These are phyloP conservation scores for Nannochloris sp. DNA, from an alignment of 139 green algal genomes.

Conservation along the genomic window DNA sequence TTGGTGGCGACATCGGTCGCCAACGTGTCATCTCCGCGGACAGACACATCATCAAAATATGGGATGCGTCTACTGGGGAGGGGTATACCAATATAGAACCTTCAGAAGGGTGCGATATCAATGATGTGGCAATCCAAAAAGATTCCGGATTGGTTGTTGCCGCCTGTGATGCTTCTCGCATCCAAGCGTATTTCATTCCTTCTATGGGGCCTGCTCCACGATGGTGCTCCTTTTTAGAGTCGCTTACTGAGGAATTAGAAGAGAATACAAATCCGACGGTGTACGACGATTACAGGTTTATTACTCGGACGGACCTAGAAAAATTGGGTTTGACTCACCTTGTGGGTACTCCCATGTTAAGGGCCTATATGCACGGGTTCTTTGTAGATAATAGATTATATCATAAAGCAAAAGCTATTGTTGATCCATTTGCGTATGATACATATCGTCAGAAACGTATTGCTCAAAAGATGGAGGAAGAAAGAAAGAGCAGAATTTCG, in stretches of 20 bases:
- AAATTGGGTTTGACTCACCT: slow-evolving; percentile 82
- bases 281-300: slow-evolving; percentile 95
- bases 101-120: slow-evolving; percentile 65
- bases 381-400: slow-evolving; percentile 94
- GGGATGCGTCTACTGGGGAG: slow-evolving; percentile 52
- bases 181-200: slow-evolving; percentile 88
- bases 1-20: neutral
- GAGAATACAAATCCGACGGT: slow-evolving; percentile 62
- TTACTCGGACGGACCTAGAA: slow-evolving; percentile 49
- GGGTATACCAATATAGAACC: slow-evolving; percentile 78
- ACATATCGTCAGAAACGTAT: slow-evolving; percentile 77
- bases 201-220: slow-evolving; percentile 79
- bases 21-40: slow-evolving; percentile 76
- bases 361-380: slow-evolving; percentile 98
- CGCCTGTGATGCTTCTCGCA: slow-evolving; percentile 49
- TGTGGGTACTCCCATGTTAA: slow-evolving; percentile 83
- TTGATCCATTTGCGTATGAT: slow-evolving; percentile 86
- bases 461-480: slow-evolving; percentile 76
- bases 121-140: slow-evolving; percentile 76
- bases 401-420: slow-evolving; percentile 53
- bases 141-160: slow-evolving; percentile 58
- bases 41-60: slow-evolving; percentile 79
- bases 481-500: slow-evolving; percentile 74
- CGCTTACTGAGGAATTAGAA: slow-evolving; percentile 95
- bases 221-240: slow-evolving; percentile 96